These are phyloP conservation scores for Colletotrichum godetiae DNA, from an alignment of 2,329 filamentous ascomycete species.

Conservation along the genomic window DNA sequence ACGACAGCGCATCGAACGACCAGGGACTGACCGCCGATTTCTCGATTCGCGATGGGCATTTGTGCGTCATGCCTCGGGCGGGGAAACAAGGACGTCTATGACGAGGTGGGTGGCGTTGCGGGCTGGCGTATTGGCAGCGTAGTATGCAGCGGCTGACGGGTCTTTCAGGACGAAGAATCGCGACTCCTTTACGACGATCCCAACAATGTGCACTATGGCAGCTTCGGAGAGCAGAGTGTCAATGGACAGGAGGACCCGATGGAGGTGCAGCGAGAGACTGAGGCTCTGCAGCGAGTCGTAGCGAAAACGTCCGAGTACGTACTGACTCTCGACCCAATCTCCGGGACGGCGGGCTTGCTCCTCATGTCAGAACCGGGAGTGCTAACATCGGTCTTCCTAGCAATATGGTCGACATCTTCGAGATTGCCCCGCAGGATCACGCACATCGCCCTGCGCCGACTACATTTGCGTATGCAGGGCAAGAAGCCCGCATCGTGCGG, in stretches of 20 bases:
- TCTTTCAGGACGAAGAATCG: constrained; percentile 64
- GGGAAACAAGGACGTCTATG: constrained; percentile 61
- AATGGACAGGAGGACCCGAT: constrained; percentile 68
- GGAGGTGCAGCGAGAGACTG: constrained; percentile 72
- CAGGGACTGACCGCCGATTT: neutral
- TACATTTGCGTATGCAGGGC: constrained; percentile 62
- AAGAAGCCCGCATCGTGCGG: constrained; percentile 66
- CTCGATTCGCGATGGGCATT: constrained; percentile 61
- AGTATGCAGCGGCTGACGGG: constrained; percentile 10
- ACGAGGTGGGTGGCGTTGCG: constrained; percentile 58
- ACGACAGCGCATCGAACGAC: neutral
- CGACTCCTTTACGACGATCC: constrained; percentile 71
- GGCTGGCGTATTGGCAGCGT: neutral
- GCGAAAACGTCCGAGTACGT: constrained; percentile 73
- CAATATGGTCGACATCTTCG: constrained; percentile 76
- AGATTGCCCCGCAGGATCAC: constrained; percentile 67
- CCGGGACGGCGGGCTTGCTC: constrained; percentile 26
- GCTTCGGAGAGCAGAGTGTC: constrained; percentile 68
- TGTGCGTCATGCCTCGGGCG: constrained; percentile 71
- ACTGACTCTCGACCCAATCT: constrained; percentile 9
- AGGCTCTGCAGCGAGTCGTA: constrained; percentile 73
- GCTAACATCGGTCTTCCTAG: constrained; percentile 49
- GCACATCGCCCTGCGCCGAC: constrained; percentile 47
- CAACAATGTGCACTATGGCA: constrained; percentile 70
- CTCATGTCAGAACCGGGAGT: constrained; percentile 19